Evolutionary conservation across 257 asterid genomes (phyloP).

Genomic region (Craterostigma plantagineum): DNA sequence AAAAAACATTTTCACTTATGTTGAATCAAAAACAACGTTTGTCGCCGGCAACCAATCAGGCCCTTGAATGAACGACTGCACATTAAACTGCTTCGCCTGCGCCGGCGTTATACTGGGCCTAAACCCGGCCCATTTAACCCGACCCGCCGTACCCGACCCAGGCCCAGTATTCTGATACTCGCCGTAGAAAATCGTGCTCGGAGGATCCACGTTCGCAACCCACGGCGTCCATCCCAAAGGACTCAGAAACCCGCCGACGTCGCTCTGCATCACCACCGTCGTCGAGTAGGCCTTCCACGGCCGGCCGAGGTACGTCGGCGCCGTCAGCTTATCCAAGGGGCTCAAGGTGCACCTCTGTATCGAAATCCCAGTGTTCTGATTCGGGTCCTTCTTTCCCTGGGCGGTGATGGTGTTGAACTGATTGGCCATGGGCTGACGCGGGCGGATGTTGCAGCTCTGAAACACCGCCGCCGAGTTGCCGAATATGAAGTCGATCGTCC

Average conservation of each 20-base stretch:
- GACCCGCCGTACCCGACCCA: slow-evolving; percentile 2
- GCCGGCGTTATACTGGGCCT: background rate
- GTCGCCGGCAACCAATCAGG: slow-evolving; percentile 1
- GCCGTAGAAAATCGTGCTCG: background rate
- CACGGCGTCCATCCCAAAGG: slow-evolving; percentile 1
- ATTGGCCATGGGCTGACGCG: background rate
- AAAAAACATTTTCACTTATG: no score
- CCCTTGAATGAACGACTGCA: background rate
- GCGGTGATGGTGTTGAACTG: slow-evolving; percentile 5
- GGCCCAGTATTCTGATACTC: slow-evolving; percentile 1
- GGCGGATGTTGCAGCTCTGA: slow-evolving; percentile 5
- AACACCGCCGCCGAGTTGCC: slow-evolving; percentile 2
- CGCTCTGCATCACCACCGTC: background rate
- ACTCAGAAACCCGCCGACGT: background rate
- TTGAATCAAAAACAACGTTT: background rate
- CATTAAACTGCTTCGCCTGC: slow-evolving; percentile 1
- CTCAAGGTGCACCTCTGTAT: background rate
- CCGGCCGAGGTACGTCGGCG: slow-evolving; percentile 3
- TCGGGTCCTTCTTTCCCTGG: slow-evolving; percentile 4
- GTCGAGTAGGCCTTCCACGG: slow-evolving; percentile 2
- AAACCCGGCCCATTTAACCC: slow-evolving; percentile 2
- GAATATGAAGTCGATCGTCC: slow-evolving; percentile 4
- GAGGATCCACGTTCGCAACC: background rate
- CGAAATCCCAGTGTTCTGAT: slow-evolving; percentile 3
- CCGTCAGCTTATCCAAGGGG: background rate